phyloP scores from a whole-genome alignment of 257 asterid genomes.

The Coffea canephora region DNA sequence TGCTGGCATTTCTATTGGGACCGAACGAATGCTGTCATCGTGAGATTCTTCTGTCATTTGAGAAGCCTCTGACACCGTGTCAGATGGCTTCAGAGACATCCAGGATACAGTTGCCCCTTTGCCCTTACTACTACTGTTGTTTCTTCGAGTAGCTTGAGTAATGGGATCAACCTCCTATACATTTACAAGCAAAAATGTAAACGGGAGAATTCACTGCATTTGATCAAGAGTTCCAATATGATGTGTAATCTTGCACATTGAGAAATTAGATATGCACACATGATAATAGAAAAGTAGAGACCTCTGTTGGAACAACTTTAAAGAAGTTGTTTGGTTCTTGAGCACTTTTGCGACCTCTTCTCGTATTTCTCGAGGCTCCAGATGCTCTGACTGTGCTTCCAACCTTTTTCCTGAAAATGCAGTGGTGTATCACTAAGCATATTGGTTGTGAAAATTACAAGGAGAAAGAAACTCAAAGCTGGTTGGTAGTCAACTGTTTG shows the following conservation, averaged over 20 bases:
- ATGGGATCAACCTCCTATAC: constrained; percentile 49
- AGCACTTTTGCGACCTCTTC: constrained; percentile 46
- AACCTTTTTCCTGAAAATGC: constrained; percentile 49
- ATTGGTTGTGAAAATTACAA: neutral
- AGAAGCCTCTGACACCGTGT: constrained; percentile 69
- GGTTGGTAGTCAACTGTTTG: constrained; percentile 17
- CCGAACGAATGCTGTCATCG: constrained; percentile 46
- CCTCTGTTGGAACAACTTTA: constrained; percentile 56
- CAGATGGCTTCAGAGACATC: constrained; percentile 46
- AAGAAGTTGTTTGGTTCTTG: constrained; percentile 57
- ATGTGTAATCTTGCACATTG: neutral
- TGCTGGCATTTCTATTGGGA: constrained; percentile 50
- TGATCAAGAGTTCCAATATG: neutral
- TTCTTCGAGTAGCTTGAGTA: constrained; percentile 35
- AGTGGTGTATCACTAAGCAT: neutral
- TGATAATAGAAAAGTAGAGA: constrained; percentile 14
- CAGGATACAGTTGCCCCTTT: constrained; percentile 46
- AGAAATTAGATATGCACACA: constrained; percentile 2
- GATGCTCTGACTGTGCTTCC: constrained; percentile 36
- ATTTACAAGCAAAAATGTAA: constrained; percentile 4
- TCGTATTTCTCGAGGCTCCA: constrained; percentile 47
- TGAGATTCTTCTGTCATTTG: constrained; percentile 54
- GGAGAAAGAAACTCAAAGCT: neutral
- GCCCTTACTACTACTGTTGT: constrained; percentile 30
- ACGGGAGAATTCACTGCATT: neutral